Evolutionary conservation across 2,329 filamentous ascomycete species (phyloP), one percentile per base, ranked within the genome.

Genomic region (Esteya vermicola): DNA sequence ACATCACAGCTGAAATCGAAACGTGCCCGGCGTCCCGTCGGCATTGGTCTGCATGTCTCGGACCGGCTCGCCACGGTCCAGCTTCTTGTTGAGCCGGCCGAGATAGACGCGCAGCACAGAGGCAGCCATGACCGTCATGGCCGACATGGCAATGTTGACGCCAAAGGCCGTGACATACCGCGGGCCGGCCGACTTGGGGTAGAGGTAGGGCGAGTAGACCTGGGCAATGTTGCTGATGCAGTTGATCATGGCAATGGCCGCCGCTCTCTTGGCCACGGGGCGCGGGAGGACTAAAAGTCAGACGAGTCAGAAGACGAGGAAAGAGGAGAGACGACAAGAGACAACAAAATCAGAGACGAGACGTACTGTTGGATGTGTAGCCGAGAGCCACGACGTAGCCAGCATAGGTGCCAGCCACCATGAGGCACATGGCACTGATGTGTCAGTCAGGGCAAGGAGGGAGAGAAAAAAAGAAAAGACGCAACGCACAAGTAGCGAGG

Each of bases 331-430:
- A n/a, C n/a, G n/a, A n/a, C n/a, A n/a, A n/a, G n/a, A n/a, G n/a
- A n/a, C n/a, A n/a, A n/a, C n/a, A n/a, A n/a, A n/a, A n/a, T n/a
- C n/a, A n/a, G n/a, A n/a, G n/a, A 32, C 13, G 4, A 22, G 16
- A 5, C 36, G 9, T n/a, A 38, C 26, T 37, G 35, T 37, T 37
- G 16, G 35, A 37, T 14, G 28, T 37, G 35, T 37, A 37, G 18
- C 35, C 35, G 13, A 37, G 25, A 16, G 35, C 35, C n/a, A 37
- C 35, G 6, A 37, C 35, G 14, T 37, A 37, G 12, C 35, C 35
- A 10, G 35, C 27, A 21, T 37, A 37, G 7, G 35, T 37, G 23
- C n/a, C 25, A 13, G 23, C 35, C 3, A 37, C 35, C 35, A 37
- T 37, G 35, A 37, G 13, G 12, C 35, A 37, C 35, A 37, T 37